Base-by-base conservation (phyloP, 106 monocot species). In the Chionographis japonica region DNA sequence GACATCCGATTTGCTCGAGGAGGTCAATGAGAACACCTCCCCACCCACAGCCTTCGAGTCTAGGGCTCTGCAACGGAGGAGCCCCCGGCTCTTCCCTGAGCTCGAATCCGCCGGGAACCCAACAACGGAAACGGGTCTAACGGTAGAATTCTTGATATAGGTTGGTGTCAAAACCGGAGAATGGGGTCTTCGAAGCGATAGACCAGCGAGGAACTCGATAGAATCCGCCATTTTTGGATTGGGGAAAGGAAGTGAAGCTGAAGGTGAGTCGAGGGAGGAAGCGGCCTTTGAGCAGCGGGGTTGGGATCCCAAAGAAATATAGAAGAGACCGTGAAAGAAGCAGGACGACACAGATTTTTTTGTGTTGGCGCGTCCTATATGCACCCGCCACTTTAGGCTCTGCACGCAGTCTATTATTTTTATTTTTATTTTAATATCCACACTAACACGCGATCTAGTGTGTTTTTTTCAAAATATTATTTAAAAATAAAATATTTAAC, bases 1-100 rank as follows among this genome's bases (percentile, higher is more conserved):
- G 37, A 95, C 84, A 6, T 84, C 86, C 19, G 91, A 91, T 49
- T 73, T 77, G 70, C 81, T 77, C 9, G 94, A 88, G 15, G 88
- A 84, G 18, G 91, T 95, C 74, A 88, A 72, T 3, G 91, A 86
- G 81, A 95, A 95, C 75, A 79, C 73, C 52, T 86, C 85, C 37
- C 53, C 85, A 9, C 69, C 83, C 16, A 67, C 66, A 43, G 67
- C 50, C 60, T 36, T 62, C 60, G 72, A 68, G 37, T 74, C 82
- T 52, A 80, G 36, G 9, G 83, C 80, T 42, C 65, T 38, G 69
- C 79, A 78, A 40, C 63, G 63, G 6, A 67, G 43, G 6, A 67
- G 43, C 40, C 42, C 41, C 40, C 54, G 8, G 27, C 72, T 49
- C 66, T 50, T 77, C 73, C 55, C 58, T 46, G 53, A 58, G 16